Base-by-base conservation (phyloP, 306 rosid species). In the Luffa aegyptiaca region DNA sequence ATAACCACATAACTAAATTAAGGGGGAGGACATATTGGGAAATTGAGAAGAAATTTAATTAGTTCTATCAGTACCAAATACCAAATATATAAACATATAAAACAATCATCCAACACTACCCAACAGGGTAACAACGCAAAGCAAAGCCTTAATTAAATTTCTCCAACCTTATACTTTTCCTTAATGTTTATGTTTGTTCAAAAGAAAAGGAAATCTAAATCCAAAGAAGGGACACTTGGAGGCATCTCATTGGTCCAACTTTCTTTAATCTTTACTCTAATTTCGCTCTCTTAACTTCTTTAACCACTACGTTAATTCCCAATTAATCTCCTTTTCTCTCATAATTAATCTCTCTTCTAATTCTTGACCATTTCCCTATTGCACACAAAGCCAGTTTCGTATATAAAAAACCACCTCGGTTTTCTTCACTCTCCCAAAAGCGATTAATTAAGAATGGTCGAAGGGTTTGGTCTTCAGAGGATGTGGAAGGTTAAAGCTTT, bases 401-500 rank as follows among this genome's bases (percentile, higher is more conserved):
- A 85, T 74, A 77, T 33, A 78, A 78, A 86, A 46, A 82, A 61
- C 74, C 77, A 12, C 58, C 77, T 81, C 33, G 4, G 12, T 44
- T 46, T 78, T 26, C 55, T 46, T 21, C 49, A 17, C 53, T 57
- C 16, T 75, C 44, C 39, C 80, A 57, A 5, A 56, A 48, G 48
- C 48, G 33, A 44, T 21, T 63, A 35, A 39, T 41, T 17, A 37
- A 57, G 33, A 35, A 86, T 89, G 93, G 88, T 79, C 9, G 88
- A 81, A 70, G 83, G 87, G 77, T 46, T 76, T 10, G 80, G 84
- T 63, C 80, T 88, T 79, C 90, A 83, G 21, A 93, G 86, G 86
- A 71, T 88, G 83, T 72, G 83, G 81, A 95, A 91, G 88, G 84
- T 88, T 52, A 95, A 83, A 85, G 96, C 99, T 76, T 70, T 91